Evolutionary conservation across 164 flowering plant genomes (phyloP).

Genomic region (Nymphaea colorata): DNA sequence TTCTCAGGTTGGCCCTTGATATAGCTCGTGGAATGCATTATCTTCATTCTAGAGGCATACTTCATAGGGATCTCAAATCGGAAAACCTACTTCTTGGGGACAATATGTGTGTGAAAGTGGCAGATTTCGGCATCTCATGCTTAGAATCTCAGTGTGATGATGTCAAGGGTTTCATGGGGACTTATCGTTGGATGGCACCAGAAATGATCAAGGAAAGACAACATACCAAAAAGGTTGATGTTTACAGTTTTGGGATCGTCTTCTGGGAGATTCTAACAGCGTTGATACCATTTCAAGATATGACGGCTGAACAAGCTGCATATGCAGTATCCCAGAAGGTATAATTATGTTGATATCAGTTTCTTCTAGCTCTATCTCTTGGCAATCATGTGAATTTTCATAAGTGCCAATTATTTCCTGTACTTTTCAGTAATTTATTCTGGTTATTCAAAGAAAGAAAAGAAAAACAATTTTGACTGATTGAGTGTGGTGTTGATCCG

Average conservation of each 20-base stretch:
- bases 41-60: conserved; percentile 80
- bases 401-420: no score
- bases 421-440: no score
- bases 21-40: conserved; percentile 90
- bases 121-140: conserved; percentile 96
- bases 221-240: conserved; percentile 90
- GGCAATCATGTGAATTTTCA: background rate
- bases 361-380: background rate
- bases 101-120: conserved; percentile 83
- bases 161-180: conserved; percentile 80
- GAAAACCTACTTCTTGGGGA: conserved; percentile 80
- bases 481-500: no score
- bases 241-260: conserved; percentile 91
- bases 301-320: conserved; percentile 99
- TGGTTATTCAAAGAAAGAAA: no score
- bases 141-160: conserved; percentile 78
- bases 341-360: conserved; percentile 4
- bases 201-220: conserved; percentile 88
- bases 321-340: conserved; percentile 97
- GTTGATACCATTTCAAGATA: conserved; percentile 74
- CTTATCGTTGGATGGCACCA: conserved; percentile 99
- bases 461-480: no score
- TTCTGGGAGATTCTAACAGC: conserved; percentile 94
- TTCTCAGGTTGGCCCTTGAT: conserved; percentile 68
- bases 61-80: conserved; percentile 91